Evolutionary conservation across 768 basidiomycete species (phyloP).

Genomic region (Tricholoma hemisulphureum): DNA sequence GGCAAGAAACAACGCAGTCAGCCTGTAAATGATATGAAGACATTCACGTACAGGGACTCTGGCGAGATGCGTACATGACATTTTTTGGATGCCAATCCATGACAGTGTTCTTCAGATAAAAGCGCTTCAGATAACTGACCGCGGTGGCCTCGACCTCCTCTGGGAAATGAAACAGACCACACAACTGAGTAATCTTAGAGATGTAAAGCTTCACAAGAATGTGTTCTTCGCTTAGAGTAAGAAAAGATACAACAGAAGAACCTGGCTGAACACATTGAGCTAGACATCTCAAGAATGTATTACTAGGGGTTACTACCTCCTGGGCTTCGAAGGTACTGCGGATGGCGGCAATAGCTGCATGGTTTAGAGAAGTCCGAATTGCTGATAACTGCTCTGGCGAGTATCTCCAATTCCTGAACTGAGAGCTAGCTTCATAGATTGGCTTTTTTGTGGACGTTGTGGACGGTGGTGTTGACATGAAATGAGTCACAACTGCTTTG

Average conservation of each 20-base stretch:
- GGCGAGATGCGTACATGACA: slow-evolving; percentile 73
- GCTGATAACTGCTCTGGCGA: slow-evolving; percentile 62
- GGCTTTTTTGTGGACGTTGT: slow-evolving; percentile 32
- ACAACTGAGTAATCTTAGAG: slow-evolving; percentile 81
- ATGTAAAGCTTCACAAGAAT: slow-evolving; percentile 87
- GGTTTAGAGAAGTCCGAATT: slow-evolving; percentile 68
- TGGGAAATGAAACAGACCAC: slow-evolving; percentile 81
- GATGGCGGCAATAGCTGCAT: slow-evolving; percentile 74
- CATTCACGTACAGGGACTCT: not conserved
- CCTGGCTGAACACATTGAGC: slow-evolving; percentile 51
- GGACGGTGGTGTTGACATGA: not conserved
- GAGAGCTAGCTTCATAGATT: slow-evolving; percentile 76
- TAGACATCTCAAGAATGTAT: slow-evolving; percentile 16
- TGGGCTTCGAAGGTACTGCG: slow-evolving; percentile 75
- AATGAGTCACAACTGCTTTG: not conserved
- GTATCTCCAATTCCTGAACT: slow-evolving; percentile 87
- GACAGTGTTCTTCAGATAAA: slow-evolving; percentile 95
- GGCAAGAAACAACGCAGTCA: slow-evolving; percentile 92
- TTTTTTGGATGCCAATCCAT: slow-evolving; percentile 99
- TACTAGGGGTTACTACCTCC: slow-evolving; percentile 49
- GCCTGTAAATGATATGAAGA: slow-evolving; percentile 48
- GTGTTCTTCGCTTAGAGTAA: slow-evolving; percentile 80
- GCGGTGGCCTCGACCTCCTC: slow-evolving; percentile 95
- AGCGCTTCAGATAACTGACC: slow-evolving; percentile 88
- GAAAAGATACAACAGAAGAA: slow-evolving; percentile 68